phyloP scores from a whole-genome alignment of 2,329 filamentous ascomycete species.

The Cryphonectria naterciae region DNA sequence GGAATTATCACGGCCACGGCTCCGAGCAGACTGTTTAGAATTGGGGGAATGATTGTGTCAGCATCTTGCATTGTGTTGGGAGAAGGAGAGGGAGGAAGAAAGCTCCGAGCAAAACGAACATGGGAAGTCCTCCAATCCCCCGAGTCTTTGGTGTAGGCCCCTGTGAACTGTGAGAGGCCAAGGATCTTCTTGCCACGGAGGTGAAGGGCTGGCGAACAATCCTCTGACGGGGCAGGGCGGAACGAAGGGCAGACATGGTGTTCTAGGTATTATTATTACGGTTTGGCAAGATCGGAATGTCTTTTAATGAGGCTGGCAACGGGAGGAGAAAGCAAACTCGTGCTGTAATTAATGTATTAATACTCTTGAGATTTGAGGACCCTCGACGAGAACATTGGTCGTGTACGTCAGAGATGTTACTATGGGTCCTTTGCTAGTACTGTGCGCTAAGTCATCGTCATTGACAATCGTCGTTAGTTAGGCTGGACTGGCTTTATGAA shows the following conservation, averaged over 20 bases:
- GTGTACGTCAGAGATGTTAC: slow-evolving; percentile 8
- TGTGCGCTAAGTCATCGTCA: slow-evolving; percentile 3
- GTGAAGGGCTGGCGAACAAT: slow-evolving; percentile 3
- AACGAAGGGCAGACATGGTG: slow-evolving; percentile 13
- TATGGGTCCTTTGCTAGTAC: neutral
- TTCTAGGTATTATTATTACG: neutral
- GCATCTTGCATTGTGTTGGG: neutral
- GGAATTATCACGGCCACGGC: slow-evolving; percentile 9
- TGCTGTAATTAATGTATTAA: neutral
- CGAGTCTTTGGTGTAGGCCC: neutral
- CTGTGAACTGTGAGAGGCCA: neutral
- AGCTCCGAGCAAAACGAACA: neutral
- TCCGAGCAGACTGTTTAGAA: slow-evolving; percentile 1
- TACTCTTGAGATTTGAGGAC: neutral
- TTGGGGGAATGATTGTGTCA: neutral
- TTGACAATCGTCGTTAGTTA: neutral
- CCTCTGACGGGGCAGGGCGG: neutral
- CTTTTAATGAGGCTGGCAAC: neutral
- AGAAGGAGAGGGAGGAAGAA: neutral
- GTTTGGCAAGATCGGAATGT: neutral
- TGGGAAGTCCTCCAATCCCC: slow-evolving; percentile 7
- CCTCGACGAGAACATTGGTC: slow-evolving; percentile 1
- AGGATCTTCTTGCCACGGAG: slow-evolving; percentile 9
- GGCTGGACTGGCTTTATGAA: neutral
- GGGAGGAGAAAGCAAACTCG: no score